Base-by-base conservation (phyloP, 1,284 basidiomycete species). In the Inonotus obliquus region DNA sequence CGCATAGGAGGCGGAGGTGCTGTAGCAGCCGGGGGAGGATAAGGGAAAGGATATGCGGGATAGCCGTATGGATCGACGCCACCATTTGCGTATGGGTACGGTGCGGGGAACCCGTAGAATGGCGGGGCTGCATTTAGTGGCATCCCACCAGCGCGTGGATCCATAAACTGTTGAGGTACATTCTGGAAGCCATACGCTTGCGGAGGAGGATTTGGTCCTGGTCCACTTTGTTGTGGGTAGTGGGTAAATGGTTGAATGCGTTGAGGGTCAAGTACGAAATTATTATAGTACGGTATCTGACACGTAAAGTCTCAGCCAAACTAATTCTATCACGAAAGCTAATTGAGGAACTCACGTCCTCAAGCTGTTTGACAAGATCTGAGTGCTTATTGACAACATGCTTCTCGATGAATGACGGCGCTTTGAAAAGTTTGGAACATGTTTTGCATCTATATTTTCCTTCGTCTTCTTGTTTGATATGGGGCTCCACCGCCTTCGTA, bases 391-490 rank as follows among this genome's bases (percentile, higher is more conserved):
- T 92, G 7, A 87, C 84, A 65, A 96, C 87, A 72, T 96, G 94
- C 77, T 98, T 98, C 77, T 96, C 92, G 57, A 98, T 91, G 75
- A 96, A 98, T 47, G 94, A 87, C 23, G 92, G 90, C 4, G 94
- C 96, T 72, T 94, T 95, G 85, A 98, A 98, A 17, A 98, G 80
- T 77, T 98, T 98, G 74, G 87, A 86, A 74, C 95, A 98, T 55
- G 88, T 89, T 77, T 93, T 95, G 79, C 95, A 98, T 67, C 96
- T 83, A 77, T 92, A 97, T 72, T 96, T 97, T 69, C 89, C 91
- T 74, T 94, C 91, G 65, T 96, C 95, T 75, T 98, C 96, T 73
- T 95, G 91, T 75, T 95, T 96, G 72, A 97, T 85, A 71, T 83
- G 81, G 1, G 84, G 86, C 64, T 90, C 89, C 23, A 86, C 86